A percentile compares a stretch with the other conserved stretches of the same genome.
These are phyloP conservation scores for Taphrina pruni DNA, from an alignment of 1,139 yeast genomes.

Conservation along the genomic window DNA sequence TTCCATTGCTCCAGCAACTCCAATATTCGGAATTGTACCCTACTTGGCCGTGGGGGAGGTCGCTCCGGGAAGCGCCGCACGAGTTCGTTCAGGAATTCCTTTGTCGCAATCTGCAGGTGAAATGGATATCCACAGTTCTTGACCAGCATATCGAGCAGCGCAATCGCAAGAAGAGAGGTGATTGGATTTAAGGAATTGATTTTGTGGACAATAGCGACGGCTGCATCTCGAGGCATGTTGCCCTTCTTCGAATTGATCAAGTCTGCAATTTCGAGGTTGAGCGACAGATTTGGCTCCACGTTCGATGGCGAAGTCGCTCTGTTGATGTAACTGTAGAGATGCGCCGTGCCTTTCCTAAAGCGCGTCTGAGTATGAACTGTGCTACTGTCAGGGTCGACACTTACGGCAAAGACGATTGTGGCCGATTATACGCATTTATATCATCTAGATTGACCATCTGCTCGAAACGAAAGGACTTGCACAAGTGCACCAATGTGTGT, in stretches of 20 bases:
- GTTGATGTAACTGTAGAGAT: slow-evolving; percentile 53
- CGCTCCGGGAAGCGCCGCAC: slow-evolving; percentile 93
- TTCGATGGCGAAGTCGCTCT: slow-evolving; percentile 88
- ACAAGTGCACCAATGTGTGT: too few species aligned
- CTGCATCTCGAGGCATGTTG: slow-evolving; percentile 83
- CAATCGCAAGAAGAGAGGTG: slow-evolving; percentile 66
- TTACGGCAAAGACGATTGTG: slow-evolving; percentile 34
- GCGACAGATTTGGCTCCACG: slow-evolving; percentile 83
- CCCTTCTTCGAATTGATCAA: slow-evolving; percentile 92
- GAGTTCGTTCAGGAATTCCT: slow-evolving; percentile 90
- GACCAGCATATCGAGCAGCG: slow-evolving; percentile 82
- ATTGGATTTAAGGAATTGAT: slow-evolving; percentile 84
- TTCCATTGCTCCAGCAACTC: slow-evolving; percentile 98
- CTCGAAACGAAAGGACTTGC: not conserved
- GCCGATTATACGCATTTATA: slow-evolving; percentile 36
- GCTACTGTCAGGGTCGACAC: not conserved
- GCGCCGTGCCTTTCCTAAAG: slow-evolving; percentile 22
- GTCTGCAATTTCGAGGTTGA: slow-evolving; percentile 92
- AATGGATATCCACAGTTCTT: slow-evolving; percentile 98
- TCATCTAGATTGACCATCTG: slow-evolving; percentile 36
- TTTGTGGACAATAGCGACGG: slow-evolving; percentile 82
- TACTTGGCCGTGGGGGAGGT: slow-evolving; percentile 84
- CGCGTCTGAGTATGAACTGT: not conserved
- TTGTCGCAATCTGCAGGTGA: slow-evolving; percentile 91
- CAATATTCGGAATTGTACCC: slow-evolving; percentile 81